A percentile compares a stretch with the other conserved stretches of the same genome.
These are phyloP conservation scores for Trichoderma koningii DNA, from an alignment of 2,329 filamentous ascomycete species.

Conservation along the genomic window DNA sequence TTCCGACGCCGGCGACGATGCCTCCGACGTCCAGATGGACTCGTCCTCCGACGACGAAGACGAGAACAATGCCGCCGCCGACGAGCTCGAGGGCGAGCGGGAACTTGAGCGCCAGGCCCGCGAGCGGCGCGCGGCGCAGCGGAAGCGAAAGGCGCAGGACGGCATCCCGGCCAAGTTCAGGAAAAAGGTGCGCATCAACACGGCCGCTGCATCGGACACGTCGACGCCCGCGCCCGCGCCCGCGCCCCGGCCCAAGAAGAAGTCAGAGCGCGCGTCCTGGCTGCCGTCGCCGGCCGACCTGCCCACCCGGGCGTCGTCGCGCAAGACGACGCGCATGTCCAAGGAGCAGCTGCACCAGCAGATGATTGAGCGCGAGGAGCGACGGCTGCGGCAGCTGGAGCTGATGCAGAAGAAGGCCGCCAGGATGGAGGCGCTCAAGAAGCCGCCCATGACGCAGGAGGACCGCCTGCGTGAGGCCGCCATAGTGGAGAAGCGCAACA, in stretches of 20 bases:
- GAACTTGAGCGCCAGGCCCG: constrained; percentile 78
- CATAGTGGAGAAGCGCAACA: constrained; percentile 79
- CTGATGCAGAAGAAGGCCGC: constrained; percentile 69
- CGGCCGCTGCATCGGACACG: constrained; percentile 40
- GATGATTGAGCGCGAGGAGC: constrained; percentile 71
- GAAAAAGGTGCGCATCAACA: constrained; percentile 76
- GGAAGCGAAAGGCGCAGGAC: constrained; percentile 81
- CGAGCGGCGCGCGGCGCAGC: constrained; percentile 63
- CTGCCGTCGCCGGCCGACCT: constrained; percentile 56
- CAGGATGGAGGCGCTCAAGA: constrained; percentile 71
- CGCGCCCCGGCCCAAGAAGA: constrained; percentile 58
- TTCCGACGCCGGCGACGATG: constrained; percentile 66
- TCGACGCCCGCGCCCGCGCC: constrained; percentile 43
- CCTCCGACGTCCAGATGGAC: constrained; percentile 80
- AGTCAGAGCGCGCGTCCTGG: constrained; percentile 62
- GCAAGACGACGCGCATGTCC: constrained; percentile 59
- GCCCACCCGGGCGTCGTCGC: constrained; percentile 60
- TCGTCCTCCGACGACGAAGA: constrained; percentile 84
- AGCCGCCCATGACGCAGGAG: constrained; percentile 81
- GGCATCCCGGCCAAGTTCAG: constrained; percentile 69
- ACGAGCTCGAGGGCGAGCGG: constrained; percentile 84
- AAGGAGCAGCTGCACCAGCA: constrained; percentile 68
- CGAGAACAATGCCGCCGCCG: constrained; percentile 46
- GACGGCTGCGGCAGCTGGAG: constrained; percentile 69
- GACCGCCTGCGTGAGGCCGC: constrained; percentile 82